Conservation (phyloP, 1,284 basidiomycete species). For the Cryptococcus sp. region DNA sequence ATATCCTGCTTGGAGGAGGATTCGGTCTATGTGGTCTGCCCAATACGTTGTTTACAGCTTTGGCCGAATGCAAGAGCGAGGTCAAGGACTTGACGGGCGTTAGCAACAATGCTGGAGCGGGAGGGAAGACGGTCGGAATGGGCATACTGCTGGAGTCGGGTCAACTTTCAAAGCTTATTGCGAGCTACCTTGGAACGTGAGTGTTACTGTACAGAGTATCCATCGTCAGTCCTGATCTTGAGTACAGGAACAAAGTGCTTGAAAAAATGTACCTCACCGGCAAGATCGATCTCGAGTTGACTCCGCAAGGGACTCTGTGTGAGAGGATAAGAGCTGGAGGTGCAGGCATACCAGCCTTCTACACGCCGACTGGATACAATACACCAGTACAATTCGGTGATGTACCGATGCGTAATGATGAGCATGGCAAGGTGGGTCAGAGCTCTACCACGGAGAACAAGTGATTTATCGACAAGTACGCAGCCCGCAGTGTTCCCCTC, state of each 20-base stretch:
- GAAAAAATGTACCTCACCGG: slow-evolving; percentile 68
- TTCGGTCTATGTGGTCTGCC: slow-evolving; percentile 27
- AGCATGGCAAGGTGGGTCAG: slow-evolving; percentile 22
- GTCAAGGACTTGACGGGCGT: slow-evolving; percentile 3
- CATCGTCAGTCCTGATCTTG: too few relatives aligned
- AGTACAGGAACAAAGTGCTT: slow-evolving; percentile 1
- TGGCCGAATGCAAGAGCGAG: slow-evolving; percentile 16
- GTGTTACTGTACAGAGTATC: not conserved
- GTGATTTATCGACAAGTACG: slow-evolving; percentile 61
- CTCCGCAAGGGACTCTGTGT: slow-evolving; percentile 66
- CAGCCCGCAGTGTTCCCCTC: slow-evolving; percentile 44
- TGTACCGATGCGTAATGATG: slow-evolving; percentile 60
- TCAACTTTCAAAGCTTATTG: slow-evolving; percentile 2
- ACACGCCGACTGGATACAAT: slow-evolving; percentile 79
- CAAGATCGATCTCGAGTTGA: slow-evolving; percentile 78
- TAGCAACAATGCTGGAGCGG: slow-evolving; percentile 4
- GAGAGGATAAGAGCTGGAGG: slow-evolving; percentile 88
- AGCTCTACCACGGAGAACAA: slow-evolving; percentile 21
- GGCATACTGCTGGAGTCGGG: not conserved
- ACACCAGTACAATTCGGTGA: slow-evolving; percentile 70
- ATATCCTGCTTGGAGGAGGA: slow-evolving; percentile 19
- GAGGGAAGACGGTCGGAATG: not conserved
- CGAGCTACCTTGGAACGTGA: slow-evolving; percentile 3
- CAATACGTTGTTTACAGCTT: slow-evolving; percentile 19
- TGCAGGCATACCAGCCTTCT: slow-evolving; percentile 92